A percentile compares a stretch with the other conserved stretches of the same genome.
Evolutionary conservation across 352 stramenopile genomes (phyloP).

Genomic region (Phytophthora sojae): DNA sequence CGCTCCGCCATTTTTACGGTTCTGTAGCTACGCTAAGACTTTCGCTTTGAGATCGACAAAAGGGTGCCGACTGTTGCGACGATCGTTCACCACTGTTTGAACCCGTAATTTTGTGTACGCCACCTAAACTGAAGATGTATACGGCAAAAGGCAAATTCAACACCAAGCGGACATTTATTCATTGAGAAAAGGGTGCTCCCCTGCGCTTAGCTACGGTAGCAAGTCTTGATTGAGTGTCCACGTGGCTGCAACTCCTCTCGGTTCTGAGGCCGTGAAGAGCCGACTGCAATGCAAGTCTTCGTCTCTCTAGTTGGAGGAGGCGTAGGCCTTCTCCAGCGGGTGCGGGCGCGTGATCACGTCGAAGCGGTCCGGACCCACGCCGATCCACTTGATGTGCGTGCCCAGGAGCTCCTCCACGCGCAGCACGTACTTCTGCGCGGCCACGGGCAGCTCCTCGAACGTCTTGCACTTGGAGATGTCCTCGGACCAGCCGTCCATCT

Average conservation of each 20-base stretch:
- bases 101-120: slow-evolving; percentile 7
- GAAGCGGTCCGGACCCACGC: slow-evolving; percentile 95
- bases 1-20: slow-evolving; percentile 57
- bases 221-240: neutral
- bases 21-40: neutral
- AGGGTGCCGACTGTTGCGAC: neutral
- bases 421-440: slow-evolving; percentile 97
- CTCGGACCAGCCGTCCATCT: slow-evolving; percentile 94
- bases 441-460: slow-evolving; percentile 96
- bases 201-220: neutral
- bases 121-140: slow-evolving; percentile 3
- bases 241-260: neutral
- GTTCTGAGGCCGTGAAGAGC: slow-evolving; percentile 14
- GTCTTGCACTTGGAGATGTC: slow-evolving; percentile 96
- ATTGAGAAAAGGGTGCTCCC: neutral
- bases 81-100: neutral
- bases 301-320: slow-evolving; percentile 27
- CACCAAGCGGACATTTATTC: slow-evolving; percentile 11
- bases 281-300: slow-evolving; percentile 1
- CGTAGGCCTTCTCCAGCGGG: slow-evolving; percentile 78
- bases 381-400: slow-evolving; percentile 98
- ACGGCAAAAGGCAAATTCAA: neutral
- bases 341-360: slow-evolving; percentile 94
- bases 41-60: neutral
- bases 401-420: slow-evolving; percentile 97